Evolutionary conservation across 805 yeast genomes (phyloP).

Genomic region (Blastobotrys americana): DNA sequence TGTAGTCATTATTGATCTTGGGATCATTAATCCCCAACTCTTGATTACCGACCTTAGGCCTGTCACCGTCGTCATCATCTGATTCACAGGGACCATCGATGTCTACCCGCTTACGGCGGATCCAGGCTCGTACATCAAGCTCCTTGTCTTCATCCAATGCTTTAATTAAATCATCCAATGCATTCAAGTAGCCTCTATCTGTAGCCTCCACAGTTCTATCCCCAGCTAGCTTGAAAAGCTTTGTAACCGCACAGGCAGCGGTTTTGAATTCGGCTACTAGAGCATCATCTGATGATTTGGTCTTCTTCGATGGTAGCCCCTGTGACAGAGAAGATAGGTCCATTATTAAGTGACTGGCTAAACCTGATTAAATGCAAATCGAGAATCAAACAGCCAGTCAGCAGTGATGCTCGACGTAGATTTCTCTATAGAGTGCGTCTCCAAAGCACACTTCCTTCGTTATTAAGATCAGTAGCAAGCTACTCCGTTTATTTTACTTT

Average conservation of each 20-base stretch:
- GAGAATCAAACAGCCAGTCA: too few relatives aligned
- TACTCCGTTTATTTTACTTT: too few relatives aligned
- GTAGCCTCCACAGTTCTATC: conserved; percentile 13
- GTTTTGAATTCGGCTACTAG: conserved; percentile 22
- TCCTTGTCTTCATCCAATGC: conserved; percentile 16
- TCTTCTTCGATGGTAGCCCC: conserved; percentile 17
- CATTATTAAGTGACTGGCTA: too few relatives aligned
- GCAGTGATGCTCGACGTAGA: too few relatives aligned
- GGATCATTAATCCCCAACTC: too few relatives aligned
- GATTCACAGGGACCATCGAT: not conserved
- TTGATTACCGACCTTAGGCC: not conserved
- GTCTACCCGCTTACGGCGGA: conserved; percentile 7
- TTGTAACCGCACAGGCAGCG: conserved; percentile 26
- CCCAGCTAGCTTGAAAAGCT: conserved; percentile 23
- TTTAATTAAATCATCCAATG: conserved; percentile 18
- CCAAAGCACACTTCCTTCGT: too few relatives aligned
- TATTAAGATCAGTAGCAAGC: too few relatives aligned
- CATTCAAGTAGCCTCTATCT: conserved; percentile 21
- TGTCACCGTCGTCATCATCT: not conserved
- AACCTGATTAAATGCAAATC: too few relatives aligned
- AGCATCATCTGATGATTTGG: conserved; percentile 9
- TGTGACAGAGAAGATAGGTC: conserved; percentile 17
- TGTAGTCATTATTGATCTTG: not conserved
- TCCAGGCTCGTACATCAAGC: conserved; percentile 20
- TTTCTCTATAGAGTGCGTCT: too few relatives aligned